A percentile compares a stretch with the other conserved stretches of the same genome.
Evolutionary conservation across 31 red algal genomes (phyloP).

Genomic region (Odonthalia washingtoniensis): DNA sequence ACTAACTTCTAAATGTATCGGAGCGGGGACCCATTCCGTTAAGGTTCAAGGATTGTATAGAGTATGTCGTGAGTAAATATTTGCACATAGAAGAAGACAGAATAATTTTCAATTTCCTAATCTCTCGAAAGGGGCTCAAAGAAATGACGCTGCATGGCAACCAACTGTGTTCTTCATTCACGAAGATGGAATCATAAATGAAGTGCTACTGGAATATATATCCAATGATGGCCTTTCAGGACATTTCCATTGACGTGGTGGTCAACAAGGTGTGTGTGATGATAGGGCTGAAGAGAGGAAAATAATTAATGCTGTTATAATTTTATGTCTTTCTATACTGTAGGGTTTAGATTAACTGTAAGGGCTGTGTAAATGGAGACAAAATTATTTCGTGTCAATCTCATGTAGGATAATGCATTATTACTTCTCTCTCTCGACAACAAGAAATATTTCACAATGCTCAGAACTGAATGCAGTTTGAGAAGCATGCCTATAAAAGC

Average conservation of each 20-base stretch:
- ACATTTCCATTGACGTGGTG: background rate
- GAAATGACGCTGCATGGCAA: conserved; percentile 28
- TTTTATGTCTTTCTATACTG: too few species aligned
- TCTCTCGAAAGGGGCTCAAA: conserved; percentile 1
- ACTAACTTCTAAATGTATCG: background rate
- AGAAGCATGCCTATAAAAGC: too few species aligned
- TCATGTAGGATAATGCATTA: too few species aligned
- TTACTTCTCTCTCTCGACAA: too few species aligned
- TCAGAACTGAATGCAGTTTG: too few species aligned
- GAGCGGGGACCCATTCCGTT: background rate
- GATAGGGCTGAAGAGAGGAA: background rate
- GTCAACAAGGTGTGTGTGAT: background rate
- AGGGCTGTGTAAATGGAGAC: too few species aligned
- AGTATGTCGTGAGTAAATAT: background rate
- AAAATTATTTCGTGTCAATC: too few species aligned
- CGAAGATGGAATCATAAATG: background rate
- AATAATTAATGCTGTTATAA: too few species aligned
- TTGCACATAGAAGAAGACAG: background rate
- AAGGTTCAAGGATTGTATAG: background rate
- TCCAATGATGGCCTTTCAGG: background rate
- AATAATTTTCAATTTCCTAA: background rate
- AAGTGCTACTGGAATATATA: background rate
- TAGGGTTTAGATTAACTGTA: too few species aligned
- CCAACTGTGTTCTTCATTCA: conserved; percentile 19
- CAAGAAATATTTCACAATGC: too few species aligned